Base-by-base conservation (phyloP, 2,329 filamentous ascomycete genomes). In the Dendrostoma leiphaemia region DNA sequence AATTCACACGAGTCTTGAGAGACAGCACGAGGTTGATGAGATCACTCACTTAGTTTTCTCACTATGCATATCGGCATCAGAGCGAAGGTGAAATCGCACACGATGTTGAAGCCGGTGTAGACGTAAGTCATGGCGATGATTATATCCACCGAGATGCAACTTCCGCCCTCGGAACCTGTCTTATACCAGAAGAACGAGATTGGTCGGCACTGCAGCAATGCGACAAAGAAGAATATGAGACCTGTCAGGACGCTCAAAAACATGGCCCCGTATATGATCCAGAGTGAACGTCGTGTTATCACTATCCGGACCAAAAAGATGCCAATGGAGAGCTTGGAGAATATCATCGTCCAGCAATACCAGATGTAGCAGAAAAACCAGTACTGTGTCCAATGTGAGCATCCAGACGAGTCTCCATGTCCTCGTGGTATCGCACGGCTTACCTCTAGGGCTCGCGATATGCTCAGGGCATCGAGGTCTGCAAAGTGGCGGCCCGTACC, bases 1-100 rank as follows among this genome's bases (percentile, higher is more conserved):
- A n/a, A n/a, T n/a, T n/a, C 19, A 31, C 26, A 21, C n/a, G 19
- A 29, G 12, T 24, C 13, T 15, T 12, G 2, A 6, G 6, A 41
- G 21, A 23, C 4, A 10, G 19, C 8, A 24, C 10, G 10, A 6
- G 1, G 6, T 6, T 37, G 6, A n/a, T 37, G 13, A 37, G 34
- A n/a, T n/a, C n/a, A n/a, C 44, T 24, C 12, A 46, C 44, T 75
- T 26, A 85, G 64, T 24, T 75, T 73, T 69, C 73, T 78, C 1
- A 86, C 72, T 3, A 86, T 69, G 56, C 78, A 77, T 8, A 79
- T 72, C 0, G 80, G 80, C 3, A 83, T 63, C 10, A 82, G 63
- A 5, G 78, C 79, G 49, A 81, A 72, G 0, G 74, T 75, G 48
- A 81, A 74, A 62, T 83, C 80, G 38, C 73, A 77, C 26, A 76